Base-by-base conservation (phyloP, 805 yeast species). In the Pichia nakasei region DNA sequence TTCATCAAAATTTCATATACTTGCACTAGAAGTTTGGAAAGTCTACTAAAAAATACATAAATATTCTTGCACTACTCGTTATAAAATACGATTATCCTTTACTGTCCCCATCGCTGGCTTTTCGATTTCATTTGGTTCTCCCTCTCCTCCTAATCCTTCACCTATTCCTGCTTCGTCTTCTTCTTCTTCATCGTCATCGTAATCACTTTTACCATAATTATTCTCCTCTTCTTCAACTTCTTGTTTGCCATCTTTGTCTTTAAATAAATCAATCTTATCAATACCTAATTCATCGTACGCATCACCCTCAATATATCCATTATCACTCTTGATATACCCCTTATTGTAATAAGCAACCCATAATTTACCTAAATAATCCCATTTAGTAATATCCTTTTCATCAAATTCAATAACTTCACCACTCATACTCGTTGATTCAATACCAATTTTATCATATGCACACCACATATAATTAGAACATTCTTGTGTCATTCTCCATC, bases 1-100 rank as follows among this genome's bases (percentile, higher is more conserved):
- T 29, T 48, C 56, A 9, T 78, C 76, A 3, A 84, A 79, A 56
- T 93, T 93, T 61, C 74, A 72, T 43, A 78, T 91, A 5, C 64
- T 82, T 35, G 89, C 84, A 0, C 64, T 91, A 34, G 97, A 89
- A 58, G 72, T 91, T 0, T 89, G 97, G 97, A 73, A 82, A 48
- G 74, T 88, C 6, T 82, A 35, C 24, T 55, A 18, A 13, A 17
- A 17, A 32, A 32, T 9, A 13, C 32, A 24, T 2, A 5, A 24
- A 24, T 12, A 24, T n/a, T n/a, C n/a, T n/a, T n/a, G n/a, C n/a
- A n/a, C n/a, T n/a, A n/a, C n/a, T n/a, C n/a, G n/a, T n/a, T n/a
- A n/a, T n/a, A n/a, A n/a, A n/a, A n/a, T n/a, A n/a, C n/a, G n/a
- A n/a, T n/a, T n/a, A n/a, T n/a, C n/a, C n/a, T n/a, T n/a, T n/a